These are phyloP conservation scores for Cystobasidium ongulense DNA, from an alignment of 768 basidiomycete genomes.

Conservation along the genomic window DNA sequence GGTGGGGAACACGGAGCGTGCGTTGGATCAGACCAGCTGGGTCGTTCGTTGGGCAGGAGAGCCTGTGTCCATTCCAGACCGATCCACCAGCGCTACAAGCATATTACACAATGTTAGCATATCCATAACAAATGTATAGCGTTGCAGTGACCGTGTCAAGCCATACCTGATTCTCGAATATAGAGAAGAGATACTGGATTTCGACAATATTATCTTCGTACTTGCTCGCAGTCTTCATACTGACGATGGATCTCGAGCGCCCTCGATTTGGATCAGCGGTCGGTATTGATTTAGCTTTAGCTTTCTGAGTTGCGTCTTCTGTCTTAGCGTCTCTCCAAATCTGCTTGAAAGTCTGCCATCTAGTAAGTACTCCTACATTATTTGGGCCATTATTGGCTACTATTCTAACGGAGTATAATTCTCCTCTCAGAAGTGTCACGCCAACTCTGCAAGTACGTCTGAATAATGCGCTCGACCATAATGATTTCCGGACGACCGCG, in stretches of 20 bases:
- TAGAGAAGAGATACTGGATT: constrained; percentile 49
- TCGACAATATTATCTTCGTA: constrained; percentile 50
- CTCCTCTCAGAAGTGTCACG: constrained; percentile 29
- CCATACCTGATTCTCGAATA: constrained; percentile 42
- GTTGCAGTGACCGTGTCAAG: background rate
- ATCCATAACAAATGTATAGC: background rate
- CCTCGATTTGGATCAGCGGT: background rate
- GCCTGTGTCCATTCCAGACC: constrained; percentile 50
- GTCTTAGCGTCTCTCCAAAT: background rate
- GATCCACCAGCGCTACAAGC: constrained; percentile 47
- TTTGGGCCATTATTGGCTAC: background rate
- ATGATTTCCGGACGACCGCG: constrained; percentile 24
- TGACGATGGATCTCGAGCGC: background rate
- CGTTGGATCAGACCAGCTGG: constrained; percentile 44
- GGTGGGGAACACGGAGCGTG: constrained; percentile 46
- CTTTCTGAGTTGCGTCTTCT: background rate
- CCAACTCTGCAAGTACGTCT: constrained; percentile 28
- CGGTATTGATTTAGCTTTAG: background rate
- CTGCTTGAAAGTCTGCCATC: background rate
- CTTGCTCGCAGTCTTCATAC: background rate
- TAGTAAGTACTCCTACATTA: background rate
- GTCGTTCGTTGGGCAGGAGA: constrained; percentile 48
- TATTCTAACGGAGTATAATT: background rate
- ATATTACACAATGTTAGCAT: background rate
- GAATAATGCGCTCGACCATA: constrained; percentile 33